A percentile compares a stretch with the other conserved stretches of the same genome.
Conservation (phyloP, 2,329 filamentous ascomycete genomes). For the Aspergillus sp. region DNA sequence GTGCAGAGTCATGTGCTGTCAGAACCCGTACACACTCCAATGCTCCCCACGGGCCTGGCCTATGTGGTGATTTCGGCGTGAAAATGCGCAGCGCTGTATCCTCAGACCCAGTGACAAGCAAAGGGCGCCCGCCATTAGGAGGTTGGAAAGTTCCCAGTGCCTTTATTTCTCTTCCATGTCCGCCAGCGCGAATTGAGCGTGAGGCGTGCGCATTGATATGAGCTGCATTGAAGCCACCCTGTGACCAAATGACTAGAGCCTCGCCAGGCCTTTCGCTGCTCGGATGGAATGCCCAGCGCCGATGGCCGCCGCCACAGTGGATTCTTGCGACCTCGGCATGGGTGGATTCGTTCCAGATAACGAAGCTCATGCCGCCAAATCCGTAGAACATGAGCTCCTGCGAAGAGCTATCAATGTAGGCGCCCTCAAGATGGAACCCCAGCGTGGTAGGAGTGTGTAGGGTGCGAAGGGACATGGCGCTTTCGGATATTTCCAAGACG, state of each 20-base stretch:
- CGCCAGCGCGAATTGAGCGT: slow-evolving; percentile 62
- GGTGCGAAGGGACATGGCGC: slow-evolving; percentile 41
- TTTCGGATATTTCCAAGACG: slow-evolving; percentile 24
- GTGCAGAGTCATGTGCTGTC: slow-evolving; percentile 76
- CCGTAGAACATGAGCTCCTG: slow-evolving; percentile 71
- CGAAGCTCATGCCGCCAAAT: slow-evolving; percentile 75
- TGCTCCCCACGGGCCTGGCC: slow-evolving; percentile 20
- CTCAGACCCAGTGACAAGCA: slow-evolving; percentile 69
- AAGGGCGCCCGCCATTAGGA: slow-evolving; percentile 14
- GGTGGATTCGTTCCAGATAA: slow-evolving; percentile 74
- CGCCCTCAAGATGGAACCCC: slow-evolving; percentile 73
- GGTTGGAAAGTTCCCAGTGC: slow-evolving; percentile 50
- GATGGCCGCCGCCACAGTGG: slow-evolving; percentile 81
- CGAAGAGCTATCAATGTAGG: slow-evolving; percentile 55
- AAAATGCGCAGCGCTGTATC: slow-evolving; percentile 75
- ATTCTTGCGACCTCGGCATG: slow-evolving; percentile 69
- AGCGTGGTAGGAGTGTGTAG: slow-evolving; percentile 70
- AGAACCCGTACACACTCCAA: slow-evolving; percentile 62
- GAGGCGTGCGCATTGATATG: slow-evolving; percentile 43
- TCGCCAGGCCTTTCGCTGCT: slow-evolving; percentile 27
- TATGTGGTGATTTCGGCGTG: slow-evolving; percentile 18
- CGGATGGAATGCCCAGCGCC: slow-evolving; percentile 65
- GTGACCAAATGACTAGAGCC: slow-evolving; percentile 71
- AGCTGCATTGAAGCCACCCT: slow-evolving; percentile 59
- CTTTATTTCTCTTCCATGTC: slow-evolving; percentile 86